Evolutionary conservation across 345 rosid genomes (phyloP), one percentile per base, ranked within the genome.

Genomic region (Turnera subulata): DNA sequence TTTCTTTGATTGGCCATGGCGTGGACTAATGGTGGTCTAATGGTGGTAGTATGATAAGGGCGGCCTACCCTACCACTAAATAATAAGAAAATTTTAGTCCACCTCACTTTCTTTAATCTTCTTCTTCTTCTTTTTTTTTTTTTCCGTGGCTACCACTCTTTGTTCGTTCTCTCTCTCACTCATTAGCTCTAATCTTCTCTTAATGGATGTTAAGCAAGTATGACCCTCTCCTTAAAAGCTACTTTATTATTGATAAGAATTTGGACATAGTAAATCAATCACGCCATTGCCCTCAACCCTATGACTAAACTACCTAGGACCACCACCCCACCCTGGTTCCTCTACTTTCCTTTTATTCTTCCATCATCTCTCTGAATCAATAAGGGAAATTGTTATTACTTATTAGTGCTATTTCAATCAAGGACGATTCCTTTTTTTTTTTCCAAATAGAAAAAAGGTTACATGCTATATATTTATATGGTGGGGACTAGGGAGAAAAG

Each of bases 191-290:
- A 76, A 83, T 78, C 78, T 51, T 74, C 65, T 55, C 72, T 80
- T 78, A 78, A 72, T 80, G 75, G 67, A 72, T 73, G 71, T 76
- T 71, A 40, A 66, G 58, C 22, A 51, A 58, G 56, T 53, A 56
- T 73, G 84, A 81, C 71, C 82, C 75, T 18, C 40, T 78, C 70
- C 62, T 72, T 75, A 63, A 69, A 77, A 75, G 80, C 70, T 67
- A 71, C 76, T 69, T 70, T 72, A 44, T 32, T 46, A 2, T 16
- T 38, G 56, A 19, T n/a, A 48, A 51, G 20, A 44, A 6, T 62
- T 62, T 47, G 55, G 55, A 39, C 62, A 58, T 61, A 38, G 73
- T 65, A 39, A 72, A 52, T 64, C 59, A 50, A 29, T 29, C 35
- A 29, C 35, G 35, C 35, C 35, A 29, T 29, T 29, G 5, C 35